Base-by-base conservation (phyloP, 2,329 filamentous ascomycete species). In the Nannizziopsis arthrosporioides region DNA sequence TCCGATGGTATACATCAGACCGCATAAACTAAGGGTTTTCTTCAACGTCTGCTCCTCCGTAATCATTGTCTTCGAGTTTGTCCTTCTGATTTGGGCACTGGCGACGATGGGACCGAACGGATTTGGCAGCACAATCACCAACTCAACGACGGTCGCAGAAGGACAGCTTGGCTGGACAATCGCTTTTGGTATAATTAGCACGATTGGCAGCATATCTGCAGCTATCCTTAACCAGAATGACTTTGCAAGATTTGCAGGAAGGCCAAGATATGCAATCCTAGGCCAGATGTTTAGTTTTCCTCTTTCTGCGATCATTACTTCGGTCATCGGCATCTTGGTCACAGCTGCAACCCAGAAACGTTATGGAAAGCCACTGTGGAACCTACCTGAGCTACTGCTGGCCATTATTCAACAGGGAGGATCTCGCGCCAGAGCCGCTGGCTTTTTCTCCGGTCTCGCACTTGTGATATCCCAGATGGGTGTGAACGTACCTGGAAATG, bases 171-270 rank as follows among this genome's bases (percentile, higher is more conserved):
- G 62, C 12, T 70, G 66, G 65, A 56, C 59, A 18, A 61, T 65
- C 30, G 56, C 67, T 38, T 56, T 63, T 27, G 68, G 67, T 5
- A 62, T 71, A 35, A 69, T 65, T 17, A 65, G 63, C 1, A 62
- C 65, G 3, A 68, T 73, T 17, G 71, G 71, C 2, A 59, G 61
- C 27, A 71, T 72, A 43, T 64, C 70, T 2, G 68, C 69, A 2
- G 71, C 70, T 3, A 59, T 74, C 18, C 65, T 68, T 6, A 74
- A 73, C 51, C 70, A 73, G 37, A 50, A 50, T 31, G 70, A 73
- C 56, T 73, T 67, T 55, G 64, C 68, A 2, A 64, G 71, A 8
- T 73, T 71, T 50, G 64, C 68, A 2, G 37, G 59, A 3, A 56
- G 57, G 11, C 69, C 67, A 5, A 58, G 64, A 8, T 62, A 67